A percentile compares a stretch with the other conserved stretches of the same genome.
These are phyloP conservation scores for Macrophomina phaseolina DNA, from an alignment of 2,329 filamentous ascomycete genomes.

Conservation along the genomic window DNA sequence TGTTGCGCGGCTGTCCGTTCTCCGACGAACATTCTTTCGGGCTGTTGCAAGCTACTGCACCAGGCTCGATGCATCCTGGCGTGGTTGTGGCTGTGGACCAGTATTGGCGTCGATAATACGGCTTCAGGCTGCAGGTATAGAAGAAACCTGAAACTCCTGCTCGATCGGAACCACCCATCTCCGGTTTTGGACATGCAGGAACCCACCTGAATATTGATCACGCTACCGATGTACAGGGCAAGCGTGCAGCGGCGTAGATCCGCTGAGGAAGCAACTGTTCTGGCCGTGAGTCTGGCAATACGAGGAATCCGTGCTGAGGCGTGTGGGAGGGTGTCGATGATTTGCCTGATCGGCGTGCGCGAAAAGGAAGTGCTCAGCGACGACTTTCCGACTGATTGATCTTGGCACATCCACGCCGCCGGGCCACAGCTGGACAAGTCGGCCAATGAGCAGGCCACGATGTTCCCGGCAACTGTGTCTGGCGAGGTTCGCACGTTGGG, in stretches of 20 bases:
- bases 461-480: not conserved
- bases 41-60: conserved; percentile 21
- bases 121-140: not conserved
- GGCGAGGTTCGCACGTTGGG: not conserved
- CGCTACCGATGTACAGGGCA: not conserved
- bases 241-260: not conserved
- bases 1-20: not conserved
- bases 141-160: conserved; percentile 3
- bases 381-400: not conserved
- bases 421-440: too few species aligned
- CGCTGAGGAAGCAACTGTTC: not conserved
- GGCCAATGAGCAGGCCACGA: not conserved
- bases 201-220: conserved; percentile 14
- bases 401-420: not conserved
- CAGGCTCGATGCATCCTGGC: conserved; percentile 4
- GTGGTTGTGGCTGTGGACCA: not conserved
- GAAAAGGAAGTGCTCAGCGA: not conserved
- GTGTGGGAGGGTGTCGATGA: not conserved
- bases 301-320: not conserved
- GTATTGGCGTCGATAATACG: not conserved
- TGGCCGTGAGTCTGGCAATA: conserved; percentile 10
- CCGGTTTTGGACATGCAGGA: conserved; percentile 3
- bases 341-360: not conserved
- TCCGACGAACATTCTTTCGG: not conserved
- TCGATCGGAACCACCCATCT: not conserved